Base-by-base conservation (phyloP, 2,329 filamentous ascomycete species). In the Fulvia fulva region DNA sequence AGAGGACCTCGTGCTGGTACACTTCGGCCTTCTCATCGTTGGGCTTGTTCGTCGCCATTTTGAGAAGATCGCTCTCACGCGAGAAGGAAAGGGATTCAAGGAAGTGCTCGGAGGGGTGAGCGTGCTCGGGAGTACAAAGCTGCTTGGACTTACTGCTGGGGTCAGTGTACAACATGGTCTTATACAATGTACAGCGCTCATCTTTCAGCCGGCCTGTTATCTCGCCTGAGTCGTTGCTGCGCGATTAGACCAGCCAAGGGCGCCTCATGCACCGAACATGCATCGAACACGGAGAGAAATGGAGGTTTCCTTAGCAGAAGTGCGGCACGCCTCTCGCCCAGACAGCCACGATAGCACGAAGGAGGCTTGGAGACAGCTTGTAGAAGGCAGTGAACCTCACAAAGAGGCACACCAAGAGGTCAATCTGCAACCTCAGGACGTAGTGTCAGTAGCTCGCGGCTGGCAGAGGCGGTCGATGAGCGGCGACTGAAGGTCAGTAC, bases 31-130 rank as follows among this genome's bases (percentile, higher is more conserved):
- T 64, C 44, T 62, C 59, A 12, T 56, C 52, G 32, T 43, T 50
- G 9, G 34, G 32, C 32, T 57, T 57, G 41, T 51, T 51, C n/a
- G 61, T 50, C 22, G 52, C 41, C 63, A 63, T 63, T n/a, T n/a
- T 58, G 44, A 51, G 34, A 19, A 43, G 37, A n/a, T n/a, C n/a
- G n/a, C n/a, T n/a, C n/a, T n/a, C n/a, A n/a, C n/a, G n/a, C n/a
- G n/a, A n/a, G n/a, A n/a, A n/a, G 14, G 46, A 37, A 28, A n/a
- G 21, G 53, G 19, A 32, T 53, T 23, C 30, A 43, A 55, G 23
- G 44, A 28, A 32, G n/a, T n/a, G 28, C 28, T 32, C 28, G 12
- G 12, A 32, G 28, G 28, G 12, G 28, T 32, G 28, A 32, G 28
- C 28, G 28, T 32, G 28, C 28, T 32, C 28, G 2, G 28, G 28